These are phyloP conservation scores for Hygrocybe punicea DNA, from an alignment of 768 basidiomycete species.

Conservation along the genomic window DNA sequence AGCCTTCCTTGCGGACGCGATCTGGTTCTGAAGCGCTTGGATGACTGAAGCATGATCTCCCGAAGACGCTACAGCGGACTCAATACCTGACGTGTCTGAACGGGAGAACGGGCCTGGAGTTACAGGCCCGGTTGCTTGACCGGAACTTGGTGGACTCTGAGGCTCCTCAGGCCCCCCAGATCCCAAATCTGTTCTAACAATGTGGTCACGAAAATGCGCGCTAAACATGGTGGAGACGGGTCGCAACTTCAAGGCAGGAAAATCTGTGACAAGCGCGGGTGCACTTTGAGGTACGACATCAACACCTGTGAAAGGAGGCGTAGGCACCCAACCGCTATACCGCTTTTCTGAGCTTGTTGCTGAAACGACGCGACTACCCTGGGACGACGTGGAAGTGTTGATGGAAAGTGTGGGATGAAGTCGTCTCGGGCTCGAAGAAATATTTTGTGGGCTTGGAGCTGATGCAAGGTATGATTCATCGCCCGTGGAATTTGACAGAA, in stretches of 20 bases:
- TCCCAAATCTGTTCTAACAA: conserved; percentile 34
- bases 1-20: conserved; percentile 51
- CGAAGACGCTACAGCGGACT: conserved; percentile 20
- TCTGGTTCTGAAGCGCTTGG: conserved; percentile 58
- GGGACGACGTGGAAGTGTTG: conserved; percentile 31
- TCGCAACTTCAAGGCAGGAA: conserved; percentile 64
- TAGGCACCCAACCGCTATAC: conserved; percentile 25
- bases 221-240: conserved; percentile 77
- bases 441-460: neutral
- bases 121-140: conserved; percentile 45
- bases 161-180: conserved; percentile 47
- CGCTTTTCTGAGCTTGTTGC: conserved; percentile 20
- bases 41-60: conserved; percentile 48
- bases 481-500: neutral
- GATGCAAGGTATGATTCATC: neutral
- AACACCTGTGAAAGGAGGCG: conserved; percentile 10
- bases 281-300: conserved; percentile 47
- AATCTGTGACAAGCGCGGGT: conserved; percentile 59
- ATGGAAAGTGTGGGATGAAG: conserved; percentile 44
- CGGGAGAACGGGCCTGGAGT: conserved; percentile 37
- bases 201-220: conserved; percentile 56
- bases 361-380: conserved; percentile 17
- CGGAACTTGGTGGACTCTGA: conserved; percentile 48
- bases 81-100: conserved; percentile 13
- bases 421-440: conserved; percentile 33